These are phyloP conservation scores for Populus nigra DNA, from an alignment of 345 rosid genomes.

Conservation along the genomic window DNA sequence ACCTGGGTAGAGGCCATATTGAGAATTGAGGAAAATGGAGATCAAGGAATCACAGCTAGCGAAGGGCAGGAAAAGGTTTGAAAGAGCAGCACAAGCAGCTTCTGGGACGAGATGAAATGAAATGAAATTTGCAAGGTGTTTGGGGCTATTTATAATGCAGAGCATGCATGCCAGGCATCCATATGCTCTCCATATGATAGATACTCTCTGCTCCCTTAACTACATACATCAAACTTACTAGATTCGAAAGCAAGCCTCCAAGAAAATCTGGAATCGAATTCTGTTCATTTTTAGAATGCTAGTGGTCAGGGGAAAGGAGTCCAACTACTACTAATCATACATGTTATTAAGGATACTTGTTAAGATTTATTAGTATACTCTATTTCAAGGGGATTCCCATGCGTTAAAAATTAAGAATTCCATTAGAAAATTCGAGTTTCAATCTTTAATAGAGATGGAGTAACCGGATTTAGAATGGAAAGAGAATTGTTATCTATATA, in stretches of 20 bases:
- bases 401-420: no score
- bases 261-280: background rate
- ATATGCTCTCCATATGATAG: background rate
- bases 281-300: background rate
- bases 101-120: background rate
- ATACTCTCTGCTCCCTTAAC: background rate
- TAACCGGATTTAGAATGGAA: no score
- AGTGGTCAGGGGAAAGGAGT: no score
- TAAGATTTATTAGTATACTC: no score
- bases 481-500: no score
- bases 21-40: background rate
- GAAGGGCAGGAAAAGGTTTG: background rate
- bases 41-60: background rate
- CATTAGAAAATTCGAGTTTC: no score
- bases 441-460: no score
- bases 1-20: conserved; percentile 10
- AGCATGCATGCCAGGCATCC: background rate
- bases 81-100: background rate
- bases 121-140: background rate
- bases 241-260: background rate
- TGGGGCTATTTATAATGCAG: conserved; percentile 7
- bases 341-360: no score
- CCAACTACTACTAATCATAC: no score
- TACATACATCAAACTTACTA: background rate
- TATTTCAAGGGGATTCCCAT: no score